Conservation (phyloP, 768 basidiomycete species). For the Suillus discolor region DNA sequence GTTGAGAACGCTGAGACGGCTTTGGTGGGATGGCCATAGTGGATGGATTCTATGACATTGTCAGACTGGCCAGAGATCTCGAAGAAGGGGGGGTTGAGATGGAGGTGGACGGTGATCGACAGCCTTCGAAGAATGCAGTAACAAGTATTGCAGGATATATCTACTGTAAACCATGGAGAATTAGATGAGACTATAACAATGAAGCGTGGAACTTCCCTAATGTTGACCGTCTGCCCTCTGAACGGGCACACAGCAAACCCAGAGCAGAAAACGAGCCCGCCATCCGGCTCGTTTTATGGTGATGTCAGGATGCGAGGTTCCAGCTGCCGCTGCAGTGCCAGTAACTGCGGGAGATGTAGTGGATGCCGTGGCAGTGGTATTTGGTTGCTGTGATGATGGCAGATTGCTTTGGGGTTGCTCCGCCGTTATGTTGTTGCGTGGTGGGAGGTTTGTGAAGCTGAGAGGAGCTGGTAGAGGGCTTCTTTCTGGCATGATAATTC, state of each 20-base stretch:
- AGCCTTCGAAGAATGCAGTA: too few relatives aligned
- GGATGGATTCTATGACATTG: too few relatives aligned
- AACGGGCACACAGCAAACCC: not conserved
- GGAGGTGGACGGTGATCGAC: too few relatives aligned
- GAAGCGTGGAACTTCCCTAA: not conserved
- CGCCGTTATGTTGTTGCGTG: not conserved
- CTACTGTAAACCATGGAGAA: too few relatives aligned
- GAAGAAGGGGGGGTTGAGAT: too few relatives aligned
- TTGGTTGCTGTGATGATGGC: not conserved
- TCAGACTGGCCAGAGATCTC: too few relatives aligned
- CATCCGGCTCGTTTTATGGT: not conserved
- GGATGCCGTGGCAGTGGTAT: not conserved
- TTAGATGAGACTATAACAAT: too few relatives aligned
- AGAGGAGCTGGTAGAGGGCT: not conserved
- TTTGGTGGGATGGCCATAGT: too few relatives aligned
- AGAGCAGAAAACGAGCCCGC: not conserved
- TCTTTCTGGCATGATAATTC: too few relatives aligned
- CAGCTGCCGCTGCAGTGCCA: not conserved
- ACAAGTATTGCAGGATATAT: too few relatives aligned
- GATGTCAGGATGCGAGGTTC: not conserved
- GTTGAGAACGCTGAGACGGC: too few relatives aligned
- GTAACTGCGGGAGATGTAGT: not conserved
- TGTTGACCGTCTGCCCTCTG: not conserved
- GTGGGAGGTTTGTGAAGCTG: not conserved
- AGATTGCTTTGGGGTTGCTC: not conserved